Base-by-base conservation (phyloP, 2,329 filamentous ascomycete species). In the Stemphylium lycopersici region DNA sequence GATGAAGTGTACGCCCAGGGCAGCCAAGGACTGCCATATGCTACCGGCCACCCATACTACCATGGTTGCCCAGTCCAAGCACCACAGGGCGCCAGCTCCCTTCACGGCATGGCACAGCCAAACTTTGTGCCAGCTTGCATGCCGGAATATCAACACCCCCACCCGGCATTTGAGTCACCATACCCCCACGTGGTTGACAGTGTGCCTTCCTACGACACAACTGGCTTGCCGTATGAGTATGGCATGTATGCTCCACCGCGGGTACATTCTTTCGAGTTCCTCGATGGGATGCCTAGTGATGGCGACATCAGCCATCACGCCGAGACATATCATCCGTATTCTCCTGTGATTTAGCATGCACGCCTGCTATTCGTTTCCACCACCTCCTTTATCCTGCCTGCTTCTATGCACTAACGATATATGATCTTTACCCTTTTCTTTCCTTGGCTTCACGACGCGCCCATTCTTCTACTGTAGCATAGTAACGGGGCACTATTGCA, bases 261-360 rank as follows among this genome's bases (percentile, higher is more conserved):
- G 7, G 40, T 48, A 15, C 34, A 45, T 11, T 13, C 37, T 22
- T 43, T 40, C 31, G 39, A 50, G 12, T 29, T 48, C 8, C 65
- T 62, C 44, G 18, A 59, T 6, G 49, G 53, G 6, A 50, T 62
- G 8, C 62, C 56, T 16, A 34, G 42, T 29, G 43, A 59, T 31
- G 48, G 46, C 34, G 26, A 52, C 15, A 40, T 48, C n/a, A 40
- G 39, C 22, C 37, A 46, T 41, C 24, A 46, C 16, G 15, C 18
- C 3, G 31, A 42, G 26, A 16, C 34, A 16, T 41, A 41, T 39
- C 44, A 26, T 16, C 18, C 47, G 29, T 52, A 26, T 45, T 18
- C 24, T 29, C 33, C 3, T 38, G 26, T 26, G n/a, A 34, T 12
- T 43, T 49, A 44, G 41, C 20, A 33, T 26, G 15, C 24, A 20